These are phyloP conservation scores for Tetracladium marchalianum DNA, from an alignment of 495 filamentous ascomycete genomes.

Conservation along the genomic window DNA sequence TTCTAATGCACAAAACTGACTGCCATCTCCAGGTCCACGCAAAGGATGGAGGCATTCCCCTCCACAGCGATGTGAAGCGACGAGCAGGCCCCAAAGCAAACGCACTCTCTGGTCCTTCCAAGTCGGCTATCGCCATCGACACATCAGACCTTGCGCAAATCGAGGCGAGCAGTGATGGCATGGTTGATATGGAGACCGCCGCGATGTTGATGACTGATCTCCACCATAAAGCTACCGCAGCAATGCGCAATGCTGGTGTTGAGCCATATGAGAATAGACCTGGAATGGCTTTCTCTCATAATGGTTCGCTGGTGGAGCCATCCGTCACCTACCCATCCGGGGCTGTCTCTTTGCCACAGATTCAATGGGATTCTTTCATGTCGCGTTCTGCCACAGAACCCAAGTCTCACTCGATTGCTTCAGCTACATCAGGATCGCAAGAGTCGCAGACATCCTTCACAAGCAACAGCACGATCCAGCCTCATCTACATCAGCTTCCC, in stretches of 20 bases:
- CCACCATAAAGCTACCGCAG: conserved; percentile 89
- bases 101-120: conserved; percentile 57
- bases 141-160: conserved; percentile 87
- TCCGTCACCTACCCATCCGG: conserved; percentile 64
- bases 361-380: conserved; percentile 83
- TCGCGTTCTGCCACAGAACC: conserved; percentile 50
- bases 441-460: conserved; percentile 55
- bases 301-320: conserved; percentile 56
- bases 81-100: conserved; percentile 38
- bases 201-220: conserved; percentile 99
- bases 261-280: conserved; percentile 58
- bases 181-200: conserved; percentile 95
- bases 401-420: conserved; percentile 59
- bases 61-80: conserved; percentile 90
- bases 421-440: conserved; percentile 51
- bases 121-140: conserved; percentile 77
- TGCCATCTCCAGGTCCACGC: conserved; percentile 44
- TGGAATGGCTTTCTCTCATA: conserved; percentile 63
- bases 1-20: too few species aligned
- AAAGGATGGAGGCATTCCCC: conserved; percentile 92
- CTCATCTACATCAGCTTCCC: conserved; percentile 48
- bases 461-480: conserved; percentile 39
- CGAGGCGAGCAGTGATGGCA: conserved; percentile 86
- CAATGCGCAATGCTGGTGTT: conserved; percentile 48
- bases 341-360: conserved; percentile 72